Percentiles rank a stretch among this genome's conserved stretches.
Evolutionary conservation across 108 stramenopile genomes (phyloP).

Genomic region (Skeletonema costatum): DNA sequence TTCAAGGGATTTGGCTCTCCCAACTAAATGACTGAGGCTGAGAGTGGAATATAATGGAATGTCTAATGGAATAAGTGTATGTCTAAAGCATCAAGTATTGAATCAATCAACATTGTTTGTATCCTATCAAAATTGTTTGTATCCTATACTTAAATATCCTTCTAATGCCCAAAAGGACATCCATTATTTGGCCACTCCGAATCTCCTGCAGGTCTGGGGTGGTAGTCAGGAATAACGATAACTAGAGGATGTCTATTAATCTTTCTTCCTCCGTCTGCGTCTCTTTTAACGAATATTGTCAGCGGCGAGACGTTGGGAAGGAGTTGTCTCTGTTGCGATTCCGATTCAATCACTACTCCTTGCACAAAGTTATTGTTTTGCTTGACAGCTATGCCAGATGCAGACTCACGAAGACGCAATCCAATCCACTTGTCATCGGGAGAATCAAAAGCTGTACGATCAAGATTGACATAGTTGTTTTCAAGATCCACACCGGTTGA

Average conservation of each 20-base stretch:
- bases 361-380: background rate
- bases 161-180: background rate
- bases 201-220: background rate
- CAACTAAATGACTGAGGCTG: background rate
- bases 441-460: background rate
- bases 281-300: too few relatives aligned
- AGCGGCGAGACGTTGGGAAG: too few relatives aligned
- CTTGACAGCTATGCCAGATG: background rate
- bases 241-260: too few relatives aligned
- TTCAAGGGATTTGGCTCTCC: conserved; percentile 67
- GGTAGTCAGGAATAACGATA: background rate
- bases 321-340: background rate
- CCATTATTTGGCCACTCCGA: background rate
- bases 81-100: too few relatives aligned
- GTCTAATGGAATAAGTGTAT: too few relatives aligned
- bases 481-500: background rate
- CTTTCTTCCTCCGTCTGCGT: too few relatives aligned
- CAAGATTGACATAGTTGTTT: conserved; percentile 8
- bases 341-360: background rate
- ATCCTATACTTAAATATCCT: background rate
- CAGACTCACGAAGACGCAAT: conserved; percentile 5
- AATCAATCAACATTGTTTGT: too few relatives aligned
- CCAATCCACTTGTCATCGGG: conserved; percentile 7
- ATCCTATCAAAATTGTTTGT: too few relatives aligned
- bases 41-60: too few relatives aligned